phyloP scores from a whole-genome alignment of 495 filamentous ascomycete species.

The Penicillium roqueforti region DNA sequence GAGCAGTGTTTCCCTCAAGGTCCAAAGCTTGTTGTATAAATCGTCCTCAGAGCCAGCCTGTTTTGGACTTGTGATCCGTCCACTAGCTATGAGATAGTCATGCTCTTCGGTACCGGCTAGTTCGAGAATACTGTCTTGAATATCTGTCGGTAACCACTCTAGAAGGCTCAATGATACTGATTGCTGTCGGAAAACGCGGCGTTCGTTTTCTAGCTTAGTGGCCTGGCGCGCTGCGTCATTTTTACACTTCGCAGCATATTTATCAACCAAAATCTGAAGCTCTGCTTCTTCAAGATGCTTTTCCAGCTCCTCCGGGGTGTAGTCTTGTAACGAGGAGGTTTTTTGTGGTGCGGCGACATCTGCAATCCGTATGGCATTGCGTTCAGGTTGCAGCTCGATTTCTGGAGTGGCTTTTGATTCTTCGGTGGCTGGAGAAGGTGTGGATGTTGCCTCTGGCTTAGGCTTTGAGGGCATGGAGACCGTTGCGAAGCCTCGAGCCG shows the following conservation, averaged over 20 bases:
- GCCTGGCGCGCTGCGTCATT: slow-evolving; percentile 65
- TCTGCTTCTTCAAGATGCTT: slow-evolving; percentile 74
- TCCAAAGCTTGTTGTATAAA: slow-evolving; percentile 73
- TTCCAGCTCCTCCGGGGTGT: slow-evolving; percentile 82
- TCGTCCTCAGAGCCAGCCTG: slow-evolving; percentile 60
- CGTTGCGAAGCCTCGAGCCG: slow-evolving; percentile 87
- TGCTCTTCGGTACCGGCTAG: slow-evolving; percentile 45
- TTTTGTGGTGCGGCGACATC: slow-evolving; percentile 16
- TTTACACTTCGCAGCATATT: slow-evolving; percentile 64
- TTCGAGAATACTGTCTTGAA: slow-evolving; percentile 70
- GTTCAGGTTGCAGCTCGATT: slow-evolving; percentile 36
- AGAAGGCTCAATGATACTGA: slow-evolving; percentile 62
- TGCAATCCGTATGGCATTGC: slow-evolving; percentile 18
- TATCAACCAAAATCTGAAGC: slow-evolving; percentile 79
- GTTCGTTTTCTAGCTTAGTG: slow-evolving; percentile 70
- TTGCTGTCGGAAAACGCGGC: slow-evolving; percentile 69
- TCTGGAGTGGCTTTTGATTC: slow-evolving; percentile 40
- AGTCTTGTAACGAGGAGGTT: slow-evolving; percentile 40
- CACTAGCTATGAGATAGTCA: slow-evolving; percentile 30
- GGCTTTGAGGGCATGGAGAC: slow-evolving; percentile 81
- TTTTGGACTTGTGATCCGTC: slow-evolving; percentile 27
- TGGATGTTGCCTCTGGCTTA: slow-evolving; percentile 31
- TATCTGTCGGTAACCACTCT: slow-evolving; percentile 74
- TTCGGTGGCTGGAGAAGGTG: slow-evolving; percentile 28
- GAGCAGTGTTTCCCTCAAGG: slow-evolving; percentile 62